phyloP scores from a whole-genome alignment of 1,284 basidiomycete species.

The Chalciporus sp. region DNA sequence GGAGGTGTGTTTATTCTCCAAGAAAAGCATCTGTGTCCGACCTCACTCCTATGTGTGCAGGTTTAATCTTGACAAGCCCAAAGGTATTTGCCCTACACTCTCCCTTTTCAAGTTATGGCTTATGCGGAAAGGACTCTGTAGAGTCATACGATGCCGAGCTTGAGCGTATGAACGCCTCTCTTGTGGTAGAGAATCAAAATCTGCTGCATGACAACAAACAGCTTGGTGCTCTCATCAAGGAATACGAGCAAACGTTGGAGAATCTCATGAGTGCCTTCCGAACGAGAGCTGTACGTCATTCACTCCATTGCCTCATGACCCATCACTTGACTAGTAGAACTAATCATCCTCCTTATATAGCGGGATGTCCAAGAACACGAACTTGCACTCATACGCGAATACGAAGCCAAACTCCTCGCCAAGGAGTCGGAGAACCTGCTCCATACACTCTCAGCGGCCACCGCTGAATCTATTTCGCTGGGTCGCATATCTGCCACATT shows the following conservation, averaged over 20 bases:
- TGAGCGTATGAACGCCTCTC: conserved; percentile 84
- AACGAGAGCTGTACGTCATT: conserved; percentile 78
- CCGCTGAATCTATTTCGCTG: conserved; percentile 70
- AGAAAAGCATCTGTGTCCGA: not conserved
- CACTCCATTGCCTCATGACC: conserved; percentile 4
- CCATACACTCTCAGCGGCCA: conserved; percentile 61
- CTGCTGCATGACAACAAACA: conserved; percentile 96
- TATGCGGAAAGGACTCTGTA: conserved; percentile 29
- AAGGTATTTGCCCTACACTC: conserved; percentile 58
- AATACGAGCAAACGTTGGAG: conserved; percentile 97
- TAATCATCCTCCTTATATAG: conserved; percentile 43
- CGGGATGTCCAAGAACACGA: conserved; percentile 95
- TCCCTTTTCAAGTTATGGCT: not conserved
- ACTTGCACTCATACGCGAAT: conserved; percentile 87
- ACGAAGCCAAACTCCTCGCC: conserved; percentile 81
- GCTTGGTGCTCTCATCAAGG: conserved; percentile 85
- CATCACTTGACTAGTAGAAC: not conserved
- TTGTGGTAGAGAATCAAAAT: conserved; percentile 84
- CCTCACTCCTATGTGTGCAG: conserved; percentile 25
- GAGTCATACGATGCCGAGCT: conserved; percentile 94
- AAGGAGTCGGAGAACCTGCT: conserved; percentile 75
- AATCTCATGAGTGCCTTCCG: conserved; percentile 95
- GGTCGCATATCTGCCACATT: conserved; percentile 74
- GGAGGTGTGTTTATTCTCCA: conserved; percentile 53
- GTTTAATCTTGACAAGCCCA: conserved; percentile 89